Base-by-base conservation (phyloP, 176 grass and related monocot species). In the Aegilops tauschii region DNA sequence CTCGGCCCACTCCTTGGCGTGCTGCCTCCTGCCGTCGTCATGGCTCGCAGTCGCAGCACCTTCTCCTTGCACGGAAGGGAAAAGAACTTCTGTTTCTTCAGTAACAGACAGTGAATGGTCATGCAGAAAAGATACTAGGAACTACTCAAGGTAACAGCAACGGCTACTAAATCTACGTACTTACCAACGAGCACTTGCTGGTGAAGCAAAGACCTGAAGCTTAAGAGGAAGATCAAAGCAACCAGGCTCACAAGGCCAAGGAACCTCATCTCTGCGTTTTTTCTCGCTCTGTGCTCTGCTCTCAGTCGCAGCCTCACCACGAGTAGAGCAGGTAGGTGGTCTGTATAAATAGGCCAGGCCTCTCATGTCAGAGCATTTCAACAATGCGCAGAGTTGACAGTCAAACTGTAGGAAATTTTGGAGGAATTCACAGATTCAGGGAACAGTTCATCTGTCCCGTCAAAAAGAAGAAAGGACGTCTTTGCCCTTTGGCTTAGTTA, bases 141-240 rank as follows among this genome's bases (percentile, higher is more conserved):
- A 30, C 12, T 65, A 65, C 5, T 39, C 21, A 20, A 71, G 20
- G 68, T 42, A 44, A 28, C 18, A 42, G 68, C 9, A 65, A 30
- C 30, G 65, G 5, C 3, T 11, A 71, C 20, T 40, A 8, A 7
- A 5, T 52, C 49, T 52, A 6, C 45, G 45, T 4, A 76, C 90
- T 95, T 91, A 95, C 94, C 94, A 52, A 77, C 86, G 64, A 85
- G 75, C 40, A 73, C 87, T 65, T 93, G 91, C 44, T 85, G 91
- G 80, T 93, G 89, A 86, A 93, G 80, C 61, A 93, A 76, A 45
- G 84, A 87, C 39, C 80, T 90, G 83, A 93, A 91, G 80, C 84
- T 84, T 5, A 95, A 49, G 58, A 93, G 87, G 32, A 95, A 74
- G 70, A 92, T 36, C 23, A 95, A 17, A n/a, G 70, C 85, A 34